A percentile compares a stretch with the other conserved stretches of the same genome.
phyloP scores from a whole-genome alignment of 2,329 filamentous ascomycete genomes.

The Pseudogymnoascus verrucosus region DNA sequence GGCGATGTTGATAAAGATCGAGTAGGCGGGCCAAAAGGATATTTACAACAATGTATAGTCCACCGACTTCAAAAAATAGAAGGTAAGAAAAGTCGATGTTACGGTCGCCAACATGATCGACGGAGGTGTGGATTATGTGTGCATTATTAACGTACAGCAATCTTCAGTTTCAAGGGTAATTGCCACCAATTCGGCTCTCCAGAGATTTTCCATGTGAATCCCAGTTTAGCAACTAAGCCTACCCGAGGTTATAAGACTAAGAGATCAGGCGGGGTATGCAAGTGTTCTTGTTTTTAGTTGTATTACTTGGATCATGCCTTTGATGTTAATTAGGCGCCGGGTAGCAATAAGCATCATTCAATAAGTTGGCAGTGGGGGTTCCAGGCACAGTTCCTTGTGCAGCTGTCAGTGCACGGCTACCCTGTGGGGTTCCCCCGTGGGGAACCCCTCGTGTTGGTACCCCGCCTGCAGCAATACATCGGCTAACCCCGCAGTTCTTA shows the following conservation, averaged over 20 bases:
- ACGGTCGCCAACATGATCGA: constrained; percentile 1
- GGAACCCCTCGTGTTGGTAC: not conserved
- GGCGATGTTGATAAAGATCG: constrained; percentile 6
- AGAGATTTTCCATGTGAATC: not conserved
- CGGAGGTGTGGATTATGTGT: not conserved
- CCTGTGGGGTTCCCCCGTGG: not conserved
- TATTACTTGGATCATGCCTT: not conserved
- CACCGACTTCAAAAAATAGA: not conserved
- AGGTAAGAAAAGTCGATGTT: not conserved
- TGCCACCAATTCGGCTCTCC: not conserved
- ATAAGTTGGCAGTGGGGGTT: not conserved
- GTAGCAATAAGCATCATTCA: not conserved
- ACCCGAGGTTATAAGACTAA: constrained; percentile 1
- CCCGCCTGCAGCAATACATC: not conserved
- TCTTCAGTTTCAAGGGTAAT: not conserved
- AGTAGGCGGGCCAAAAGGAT: not conserved
- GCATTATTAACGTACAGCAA: not conserved
- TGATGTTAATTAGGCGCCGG: not conserved
- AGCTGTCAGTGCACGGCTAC: not conserved
- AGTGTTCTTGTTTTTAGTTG: not conserved
- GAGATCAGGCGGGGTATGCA: not conserved
- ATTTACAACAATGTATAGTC: not conserved
- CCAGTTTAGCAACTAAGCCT: not conserved
- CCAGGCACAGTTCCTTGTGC: not conserved
- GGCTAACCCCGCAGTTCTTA: constrained; percentile 1